phyloP scores from a whole-genome alignment of 345 rosid genomes.

The Gossypium australe region DNA sequence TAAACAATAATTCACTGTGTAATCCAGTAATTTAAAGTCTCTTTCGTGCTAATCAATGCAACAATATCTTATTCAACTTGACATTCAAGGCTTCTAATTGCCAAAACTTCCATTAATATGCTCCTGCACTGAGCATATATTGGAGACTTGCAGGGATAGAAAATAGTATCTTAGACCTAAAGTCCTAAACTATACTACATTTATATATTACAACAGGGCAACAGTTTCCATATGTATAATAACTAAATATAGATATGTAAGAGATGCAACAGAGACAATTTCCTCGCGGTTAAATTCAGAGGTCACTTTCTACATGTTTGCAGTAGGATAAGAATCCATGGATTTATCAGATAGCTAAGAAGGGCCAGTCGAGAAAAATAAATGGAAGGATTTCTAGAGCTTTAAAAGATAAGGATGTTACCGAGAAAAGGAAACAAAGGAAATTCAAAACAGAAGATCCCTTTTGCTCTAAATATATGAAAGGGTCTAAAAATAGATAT shows the following conservation, averaged over 20 bases:
- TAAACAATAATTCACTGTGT: not conserved
- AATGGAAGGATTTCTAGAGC: conserved; percentile 15
- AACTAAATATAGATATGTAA: conserved; percentile 15
- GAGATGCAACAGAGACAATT: not conserved
- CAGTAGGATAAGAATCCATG: conserved; percentile 12
- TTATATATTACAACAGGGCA: not conserved
- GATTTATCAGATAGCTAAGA: not conserved
- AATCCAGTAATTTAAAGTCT: not conserved
- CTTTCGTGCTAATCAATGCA: not conserved
- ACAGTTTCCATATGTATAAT: not conserved
- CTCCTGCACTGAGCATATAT: not conserved
- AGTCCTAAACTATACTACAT: not conserved
- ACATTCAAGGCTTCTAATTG: not conserved
- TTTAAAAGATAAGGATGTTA: conserved; percentile 18
- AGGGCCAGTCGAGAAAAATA: conserved; percentile 35
- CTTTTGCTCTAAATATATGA: conserved; percentile 20
- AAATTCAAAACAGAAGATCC: conserved; percentile 4
- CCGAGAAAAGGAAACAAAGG: conserved; percentile 29
- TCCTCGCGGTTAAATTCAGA: not conserved
- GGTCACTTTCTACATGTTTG: conserved; percentile 5
- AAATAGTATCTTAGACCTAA: not conserved
- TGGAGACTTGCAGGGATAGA: not conserved
- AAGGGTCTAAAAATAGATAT: conserved; percentile 31
- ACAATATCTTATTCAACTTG: not conserved
- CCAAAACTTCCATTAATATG: not conserved